These are phyloP conservation scores for Nitzschia inconspicua DNA, from an alignment of 108 stramenopile genomes.

Conservation along the genomic window DNA sequence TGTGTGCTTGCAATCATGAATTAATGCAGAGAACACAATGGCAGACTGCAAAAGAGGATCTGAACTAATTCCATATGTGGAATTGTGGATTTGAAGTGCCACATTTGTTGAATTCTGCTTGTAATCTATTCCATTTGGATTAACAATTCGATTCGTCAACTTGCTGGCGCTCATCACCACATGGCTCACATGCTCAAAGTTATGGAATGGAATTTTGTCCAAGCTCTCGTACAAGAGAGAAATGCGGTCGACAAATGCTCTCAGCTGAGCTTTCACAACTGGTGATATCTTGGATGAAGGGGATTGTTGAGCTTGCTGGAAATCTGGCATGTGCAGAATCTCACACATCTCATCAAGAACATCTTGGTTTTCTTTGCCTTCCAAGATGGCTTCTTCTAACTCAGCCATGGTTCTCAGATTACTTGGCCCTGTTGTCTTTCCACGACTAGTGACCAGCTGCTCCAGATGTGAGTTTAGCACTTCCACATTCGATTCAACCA, in stretches of 20 bases:
- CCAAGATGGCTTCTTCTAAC: neutral
- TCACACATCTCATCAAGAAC: neutral
- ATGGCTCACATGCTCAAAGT: too few relatives aligned
- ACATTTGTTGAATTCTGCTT: neutral
- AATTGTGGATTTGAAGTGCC: conserved; percentile 7
- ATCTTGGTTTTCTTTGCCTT: neutral
- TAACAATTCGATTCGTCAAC: too few relatives aligned
- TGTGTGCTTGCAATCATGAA: conserved; percentile 30
- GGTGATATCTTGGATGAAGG: too few relatives aligned
- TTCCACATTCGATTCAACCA: conserved; percentile 4
- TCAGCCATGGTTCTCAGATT: neutral
- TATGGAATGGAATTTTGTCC: conserved; percentile 14
- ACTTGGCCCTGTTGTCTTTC: too few relatives aligned
- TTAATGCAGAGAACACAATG: conserved; percentile 21
- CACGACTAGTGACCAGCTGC: neutral
- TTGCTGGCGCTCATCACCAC: too few relatives aligned
- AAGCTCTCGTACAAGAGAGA: too few relatives aligned
- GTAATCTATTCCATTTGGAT: conserved; percentile 2
- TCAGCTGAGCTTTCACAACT: too few relatives aligned
- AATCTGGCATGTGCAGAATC: neutral
- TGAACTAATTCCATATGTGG: too few relatives aligned
- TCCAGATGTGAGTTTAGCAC: conserved; percentile 1
- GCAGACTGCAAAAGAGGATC: too few relatives aligned
- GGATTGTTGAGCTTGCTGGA: neutral
- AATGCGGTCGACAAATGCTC: too few relatives aligned